Evolutionary conservation across 2,329 filamentous ascomycete species (phyloP), one percentile per base, ranked within the genome.

Genomic region (Xylariaceae sp.): DNA sequence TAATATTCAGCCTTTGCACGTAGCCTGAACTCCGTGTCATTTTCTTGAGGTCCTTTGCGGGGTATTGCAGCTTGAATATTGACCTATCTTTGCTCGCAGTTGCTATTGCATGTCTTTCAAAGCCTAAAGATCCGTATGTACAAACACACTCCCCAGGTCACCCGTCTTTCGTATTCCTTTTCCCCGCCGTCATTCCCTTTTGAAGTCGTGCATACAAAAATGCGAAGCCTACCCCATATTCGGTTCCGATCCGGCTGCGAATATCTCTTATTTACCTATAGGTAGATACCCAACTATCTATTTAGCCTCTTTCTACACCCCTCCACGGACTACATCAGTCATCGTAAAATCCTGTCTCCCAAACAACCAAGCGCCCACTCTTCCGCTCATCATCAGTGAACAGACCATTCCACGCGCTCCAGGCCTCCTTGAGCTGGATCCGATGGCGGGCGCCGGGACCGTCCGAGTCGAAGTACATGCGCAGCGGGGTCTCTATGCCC

Each of bases 301-400:
- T 14, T 19, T 12, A 7, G 3, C n/a, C 31, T 59, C 60, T 21
- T 53, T 28, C 3, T 54, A 37, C 29, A 16, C 39, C 45, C 16
- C 36, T 4, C 46, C 34, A 28, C 8, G 19, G 11, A 23, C 17
- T 14, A n/a, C n/a, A 5, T 57, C 5, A 61, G 17, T 60, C 58
- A 29, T 70, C 65, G 41, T 72, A 71, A 21, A 64, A 65, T 3
- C 69, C 69, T 2, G 70, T 73, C 36, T 66, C 66, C 86, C 86
- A 88, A 16, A 88, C 82, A 24, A 87, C 75, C 62, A 88, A 74
- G 60, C 77, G 75, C 1, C 86, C 86, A 2, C 75, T 70, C 53
- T 86, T 78, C 52, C 85, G 76, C 73, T 76, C 79, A 68, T 88
- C 86, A 68, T 88, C 86, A 61, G 83, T 84, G 68, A 87, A 87